Conservation (phyloP, 1,284 basidiomycete species). For the Clitocybe nebularis region DNA sequence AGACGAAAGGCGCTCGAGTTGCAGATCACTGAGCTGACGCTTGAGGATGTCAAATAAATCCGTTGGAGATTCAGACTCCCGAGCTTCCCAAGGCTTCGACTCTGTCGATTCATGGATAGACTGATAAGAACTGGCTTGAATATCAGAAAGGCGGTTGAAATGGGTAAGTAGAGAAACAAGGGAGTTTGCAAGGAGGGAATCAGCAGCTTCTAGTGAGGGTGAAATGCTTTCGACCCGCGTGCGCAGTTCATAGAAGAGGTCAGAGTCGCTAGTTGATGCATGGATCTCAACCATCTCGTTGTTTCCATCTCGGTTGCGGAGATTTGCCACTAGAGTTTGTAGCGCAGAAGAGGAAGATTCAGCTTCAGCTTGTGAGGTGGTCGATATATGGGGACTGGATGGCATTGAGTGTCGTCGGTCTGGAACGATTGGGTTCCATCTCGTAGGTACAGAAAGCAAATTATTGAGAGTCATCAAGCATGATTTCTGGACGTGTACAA, state of each 20-base stretch:
- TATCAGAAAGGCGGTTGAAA: slow-evolving; percentile 54
- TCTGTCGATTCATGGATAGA: slow-evolving; percentile 14
- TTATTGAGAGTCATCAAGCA: slow-evolving; percentile 71
- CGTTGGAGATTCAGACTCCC: slow-evolving; percentile 26
- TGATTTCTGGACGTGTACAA: slow-evolving; percentile 64
- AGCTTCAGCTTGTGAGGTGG: slow-evolving; percentile 26
- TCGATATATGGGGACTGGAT: slow-evolving; percentile 31
- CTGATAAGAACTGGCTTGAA: slow-evolving; percentile 25
- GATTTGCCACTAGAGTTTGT: slow-evolving; percentile 58
- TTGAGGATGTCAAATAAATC: slow-evolving; percentile 60
- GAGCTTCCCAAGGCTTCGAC: slow-evolving; percentile 19
- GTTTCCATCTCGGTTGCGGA: slow-evolving; percentile 45
- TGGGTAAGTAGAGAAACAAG: slow-evolving; percentile 66
- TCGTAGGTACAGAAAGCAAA: slow-evolving; percentile 52
- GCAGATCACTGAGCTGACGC: slow-evolving; percentile 66
- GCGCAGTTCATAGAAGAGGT: slow-evolving; percentile 62
- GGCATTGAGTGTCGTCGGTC: slow-evolving; percentile 66
- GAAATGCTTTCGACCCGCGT: slow-evolving; percentile 47
- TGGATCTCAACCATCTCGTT: slow-evolving; percentile 44
- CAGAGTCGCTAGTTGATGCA: slow-evolving; percentile 37
- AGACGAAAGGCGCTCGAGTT: slow-evolving; percentile 45
- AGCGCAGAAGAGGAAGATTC: slow-evolving; percentile 48
- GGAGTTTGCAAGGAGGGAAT: slow-evolving; percentile 58
- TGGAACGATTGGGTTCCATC: slow-evolving; percentile 58
- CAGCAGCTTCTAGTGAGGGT: slow-evolving; percentile 38